Evolutionary conservation across 2,329 filamentous ascomycete species (phyloP).

Genomic region (Diaporthe velutina): DNA sequence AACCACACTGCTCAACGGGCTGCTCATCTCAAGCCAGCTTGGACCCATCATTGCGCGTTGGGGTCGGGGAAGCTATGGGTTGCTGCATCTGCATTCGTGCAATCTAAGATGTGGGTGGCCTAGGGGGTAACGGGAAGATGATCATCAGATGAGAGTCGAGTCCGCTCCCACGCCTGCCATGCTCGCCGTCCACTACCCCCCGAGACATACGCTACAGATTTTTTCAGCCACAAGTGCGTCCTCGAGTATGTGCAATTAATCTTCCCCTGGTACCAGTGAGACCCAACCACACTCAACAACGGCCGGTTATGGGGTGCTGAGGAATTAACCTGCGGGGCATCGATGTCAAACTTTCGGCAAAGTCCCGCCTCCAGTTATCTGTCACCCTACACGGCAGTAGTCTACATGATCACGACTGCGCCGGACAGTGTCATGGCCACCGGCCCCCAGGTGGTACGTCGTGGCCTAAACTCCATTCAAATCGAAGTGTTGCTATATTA

Average conservation of each 20-base stretch:
- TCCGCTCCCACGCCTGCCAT: slow-evolving; percentile 25
- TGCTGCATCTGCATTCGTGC: slow-evolving; percentile 34
- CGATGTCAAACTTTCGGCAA: slow-evolving; percentile 38
- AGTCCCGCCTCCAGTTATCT: slow-evolving; percentile 32
- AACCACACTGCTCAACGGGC: slow-evolving; percentile 34
- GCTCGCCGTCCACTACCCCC: slow-evolving; percentile 31
- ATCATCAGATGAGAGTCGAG: slow-evolving; percentile 36
- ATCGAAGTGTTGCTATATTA: slow-evolving; percentile 15
- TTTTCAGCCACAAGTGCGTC: slow-evolving; percentile 38
- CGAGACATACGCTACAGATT: slow-evolving; percentile 36
- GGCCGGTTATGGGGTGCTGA: slow-evolving; percentile 12
- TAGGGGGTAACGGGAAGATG: slow-evolving; percentile 23
- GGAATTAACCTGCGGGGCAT: slow-evolving; percentile 33
- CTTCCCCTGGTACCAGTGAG: slow-evolving; percentile 7
- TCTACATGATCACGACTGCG: neutral
- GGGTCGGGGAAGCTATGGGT: slow-evolving; percentile 32
- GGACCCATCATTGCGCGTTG: slow-evolving; percentile 31
- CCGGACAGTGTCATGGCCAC: neutral
- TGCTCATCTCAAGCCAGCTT: slow-evolving; percentile 27
- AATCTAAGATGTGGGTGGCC: slow-evolving; percentile 29
- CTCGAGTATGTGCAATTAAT: slow-evolving; percentile 3
- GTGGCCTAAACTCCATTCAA: neutral
- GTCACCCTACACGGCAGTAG: neutral
- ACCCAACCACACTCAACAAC: slow-evolving; percentile 11
- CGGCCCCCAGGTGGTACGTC: slow-evolving; percentile 23